Evolutionary conservation across 2,329 filamentous ascomycete species (phyloP).

Genomic region (Fusarium mangiferae): DNA sequence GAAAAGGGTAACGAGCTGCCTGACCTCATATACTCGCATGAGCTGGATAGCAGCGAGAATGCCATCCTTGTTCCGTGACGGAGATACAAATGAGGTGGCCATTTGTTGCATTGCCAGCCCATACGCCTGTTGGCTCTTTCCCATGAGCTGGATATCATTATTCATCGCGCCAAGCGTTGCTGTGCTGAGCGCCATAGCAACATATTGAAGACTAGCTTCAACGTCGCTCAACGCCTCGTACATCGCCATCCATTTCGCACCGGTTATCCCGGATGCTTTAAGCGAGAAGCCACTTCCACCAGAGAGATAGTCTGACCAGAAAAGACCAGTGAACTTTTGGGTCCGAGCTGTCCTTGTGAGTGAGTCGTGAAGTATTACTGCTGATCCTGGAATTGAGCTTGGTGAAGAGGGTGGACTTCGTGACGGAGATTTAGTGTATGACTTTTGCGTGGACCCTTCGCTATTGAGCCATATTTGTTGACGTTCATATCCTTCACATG

Average conservation of each 20-base stretch:
- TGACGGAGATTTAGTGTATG: neutral
- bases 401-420: neutral
- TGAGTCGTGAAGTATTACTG: neutral
- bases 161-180: neutral
- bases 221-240: neutral
- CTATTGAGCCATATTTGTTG: conserved; percentile 19
- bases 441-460: neutral
- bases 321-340: conserved; percentile 13
- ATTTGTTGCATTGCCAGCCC: conserved; percentile 9
- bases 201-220: conserved; percentile 6
- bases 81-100: neutral
- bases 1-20: no score
- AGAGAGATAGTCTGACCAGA: conserved; percentile 22
- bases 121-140: conserved; percentile 9
- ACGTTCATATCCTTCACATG: conserved; percentile 7
- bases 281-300: neutral
- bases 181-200: conserved; percentile 18
- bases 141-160: neutral
- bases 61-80: neutral
- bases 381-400: accelerated
- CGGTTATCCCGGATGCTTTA: conserved; percentile 2
- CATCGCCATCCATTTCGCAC: neutral
- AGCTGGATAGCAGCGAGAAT: conserved; percentile 12
- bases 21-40: conserved; percentile 10
- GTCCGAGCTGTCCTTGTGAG: neutral